Base-by-base conservation (phyloP, 768 basidiomycete species). In the Cystobasidium tubakii region DNA sequence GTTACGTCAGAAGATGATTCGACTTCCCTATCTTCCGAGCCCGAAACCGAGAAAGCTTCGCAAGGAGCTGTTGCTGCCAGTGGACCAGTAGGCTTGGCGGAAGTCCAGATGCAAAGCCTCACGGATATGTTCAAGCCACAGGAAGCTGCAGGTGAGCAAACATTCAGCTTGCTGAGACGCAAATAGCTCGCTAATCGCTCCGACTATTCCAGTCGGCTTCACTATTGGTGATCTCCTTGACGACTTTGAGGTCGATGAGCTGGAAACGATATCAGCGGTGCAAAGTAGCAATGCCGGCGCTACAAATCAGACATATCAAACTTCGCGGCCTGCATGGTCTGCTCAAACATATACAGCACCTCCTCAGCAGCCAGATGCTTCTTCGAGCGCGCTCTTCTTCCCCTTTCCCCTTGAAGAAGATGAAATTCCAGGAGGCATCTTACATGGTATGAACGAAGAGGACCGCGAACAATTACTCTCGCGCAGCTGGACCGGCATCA, bases 61-160 rank as follows among this genome's bases (percentile, higher is more conserved):
- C 12, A 60, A 7, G 57, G 4, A 60, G 4, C 17, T 12, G 57
- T 29, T 60, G 6, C 57, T 29, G 13, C 25, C 13, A 10, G 6
- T 60, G 27, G 6, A 15, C 13, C 33, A 9, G 21, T 29, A 9
- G 57, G 17, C 29, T 17, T 60, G 21, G 57, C 57, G 23, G 73
- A 76, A 46, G 75, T 62, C 53, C 66, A 78, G 44, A 74, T 70
- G 36, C 74, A 77, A 9, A 86, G 83, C 34, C 83, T 92, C 25
- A 89, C 89, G 78, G 88, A 89, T 75, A 82, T 91, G 4, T 91
- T 92, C 76, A 87, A 87, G 21, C 88, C 89, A 0, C 84, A 83
- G 25, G 87, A 87, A 75, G 87, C 87, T 73, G 85, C 88, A 78
- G 85, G 89, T 88, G 76, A 31, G 66, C n/a, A 83, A 39, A n/a